phyloP scores from a whole-genome alignment of 2,329 filamentous ascomycete genomes.

The Chaetothyriales sp. region DNA sequence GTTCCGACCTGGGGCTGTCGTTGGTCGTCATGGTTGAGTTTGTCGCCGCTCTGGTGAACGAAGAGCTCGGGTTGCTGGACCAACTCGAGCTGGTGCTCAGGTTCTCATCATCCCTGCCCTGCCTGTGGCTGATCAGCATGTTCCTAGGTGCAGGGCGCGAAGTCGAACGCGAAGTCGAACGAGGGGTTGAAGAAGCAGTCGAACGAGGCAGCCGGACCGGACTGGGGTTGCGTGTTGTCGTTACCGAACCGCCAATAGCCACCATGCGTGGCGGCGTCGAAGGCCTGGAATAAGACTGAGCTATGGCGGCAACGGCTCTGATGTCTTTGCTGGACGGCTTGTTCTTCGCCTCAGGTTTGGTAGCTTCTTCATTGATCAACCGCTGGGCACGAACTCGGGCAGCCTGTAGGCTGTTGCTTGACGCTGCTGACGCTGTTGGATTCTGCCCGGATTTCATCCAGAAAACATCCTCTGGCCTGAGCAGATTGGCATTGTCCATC shows the following conservation, averaged over 20 bases:
- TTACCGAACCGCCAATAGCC: not conserved
- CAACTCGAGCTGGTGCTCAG: not conserved
- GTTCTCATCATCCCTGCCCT: not conserved
- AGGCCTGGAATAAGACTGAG: not conserved
- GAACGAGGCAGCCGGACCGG: not conserved
- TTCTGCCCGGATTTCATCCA: not conserved
- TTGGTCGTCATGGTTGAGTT: not conserved
- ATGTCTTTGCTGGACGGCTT: not conserved
- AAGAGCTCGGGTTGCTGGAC: not conserved
- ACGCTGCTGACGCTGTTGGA: not conserved
- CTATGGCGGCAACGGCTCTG: not conserved
- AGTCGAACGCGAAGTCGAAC: not conserved
- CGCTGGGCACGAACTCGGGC: not conserved
- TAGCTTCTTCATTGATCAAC: not conserved
- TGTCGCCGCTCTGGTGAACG: not conserved
- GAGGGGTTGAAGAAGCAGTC: not conserved
- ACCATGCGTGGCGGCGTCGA: not conserved
- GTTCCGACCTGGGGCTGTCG: not conserved
- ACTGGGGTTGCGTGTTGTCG: not conserved
- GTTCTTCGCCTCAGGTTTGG: not conserved
- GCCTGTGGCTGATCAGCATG: not conserved
- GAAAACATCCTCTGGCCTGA: slow-evolving; percentile 24
- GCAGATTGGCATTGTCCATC: slow-evolving; percentile 24
- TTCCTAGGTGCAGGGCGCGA: not conserved
- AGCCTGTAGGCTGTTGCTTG: not conserved